A percentile compares a stretch with the other conserved stretches of the same genome.
phyloP scores from a whole-genome alignment of 768 basidiomycete genomes.

The Leucocoprinus birnbaumii region DNA sequence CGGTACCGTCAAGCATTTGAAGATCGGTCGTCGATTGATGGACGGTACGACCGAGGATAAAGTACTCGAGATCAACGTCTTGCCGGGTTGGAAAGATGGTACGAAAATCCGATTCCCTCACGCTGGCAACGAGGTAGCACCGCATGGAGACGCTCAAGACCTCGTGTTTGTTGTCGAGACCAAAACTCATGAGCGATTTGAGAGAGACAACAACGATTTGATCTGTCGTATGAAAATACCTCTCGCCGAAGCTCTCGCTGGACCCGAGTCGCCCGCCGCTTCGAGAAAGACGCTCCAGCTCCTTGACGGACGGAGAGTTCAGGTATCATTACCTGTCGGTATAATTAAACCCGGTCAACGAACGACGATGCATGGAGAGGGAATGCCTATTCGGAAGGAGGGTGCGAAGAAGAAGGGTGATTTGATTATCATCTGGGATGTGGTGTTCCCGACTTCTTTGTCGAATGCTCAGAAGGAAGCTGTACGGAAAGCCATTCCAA shows the following conservation, averaged over 20 bases:
- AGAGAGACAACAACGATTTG: slow-evolving; percentile 82
- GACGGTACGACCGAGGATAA: slow-evolving; percentile 81
- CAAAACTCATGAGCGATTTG: slow-evolving; percentile 79
- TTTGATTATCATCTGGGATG: slow-evolving; percentile 77
- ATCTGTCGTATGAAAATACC: slow-evolving; percentile 57
- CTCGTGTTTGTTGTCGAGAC: slow-evolving; percentile 98
- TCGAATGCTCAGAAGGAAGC: slow-evolving; percentile 80
- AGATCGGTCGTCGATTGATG: slow-evolving; percentile 74
- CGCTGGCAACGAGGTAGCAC: slow-evolving; percentile 75
- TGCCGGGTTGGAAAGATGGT: slow-evolving; percentile 94
- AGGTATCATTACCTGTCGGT: slow-evolving; percentile 61
- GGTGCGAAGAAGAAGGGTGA: slow-evolving; percentile 78
- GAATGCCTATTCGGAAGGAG: slow-evolving; percentile 89
- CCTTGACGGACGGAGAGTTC: slow-evolving; percentile 79
- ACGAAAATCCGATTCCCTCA: slow-evolving; percentile 91
- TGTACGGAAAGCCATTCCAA: slow-evolving; percentile 58
- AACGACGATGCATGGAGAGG: slow-evolving; percentile 70
- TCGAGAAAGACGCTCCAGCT: slow-evolving; percentile 53
- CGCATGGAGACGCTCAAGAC: slow-evolving; percentile 70
- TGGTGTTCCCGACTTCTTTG: slow-evolving; percentile 78
- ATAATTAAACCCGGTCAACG: slow-evolving; percentile 78
- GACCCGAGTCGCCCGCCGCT: slow-evolving; percentile 25
- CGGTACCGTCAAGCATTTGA: slow-evolving; percentile 85
- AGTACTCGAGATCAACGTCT: slow-evolving; percentile 74
- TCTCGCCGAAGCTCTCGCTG: slow-evolving; percentile 81